phyloP scores from a whole-genome alignment of 148 eudicot genomes.

The Vaccinium darrowii region DNA sequence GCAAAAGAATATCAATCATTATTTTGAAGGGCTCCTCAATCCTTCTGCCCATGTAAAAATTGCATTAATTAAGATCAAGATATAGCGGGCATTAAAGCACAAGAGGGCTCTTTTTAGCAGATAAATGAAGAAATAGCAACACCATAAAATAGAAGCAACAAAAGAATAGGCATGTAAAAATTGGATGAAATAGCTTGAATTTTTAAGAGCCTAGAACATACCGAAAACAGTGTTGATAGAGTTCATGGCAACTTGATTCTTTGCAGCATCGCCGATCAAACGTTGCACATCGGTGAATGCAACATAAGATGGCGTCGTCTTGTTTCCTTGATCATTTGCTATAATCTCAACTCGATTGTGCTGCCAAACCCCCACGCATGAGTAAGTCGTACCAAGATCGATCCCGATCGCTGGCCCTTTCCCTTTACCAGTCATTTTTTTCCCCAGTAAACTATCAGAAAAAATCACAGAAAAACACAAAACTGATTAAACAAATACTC shows the following conservation, averaged over 20 bases:
- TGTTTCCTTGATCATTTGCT: constrained; percentile 21
- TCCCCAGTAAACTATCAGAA: not conserved
- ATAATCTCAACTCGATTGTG: constrained; percentile 19
- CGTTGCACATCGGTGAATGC: constrained; percentile 22
- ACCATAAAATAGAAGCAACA: not conserved
- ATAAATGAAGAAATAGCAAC: not conserved
- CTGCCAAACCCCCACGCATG: constrained; percentile 22
- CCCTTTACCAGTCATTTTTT: constrained; percentile 16
- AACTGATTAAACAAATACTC: not conserved
- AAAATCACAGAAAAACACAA: not conserved
- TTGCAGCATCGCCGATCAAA: constrained; percentile 14
- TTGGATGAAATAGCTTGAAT: not conserved
- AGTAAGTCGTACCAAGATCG: constrained; percentile 21
- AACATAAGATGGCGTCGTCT: constrained; percentile 19
- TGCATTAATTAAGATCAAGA: not conserved
- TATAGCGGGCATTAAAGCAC: not conserved
- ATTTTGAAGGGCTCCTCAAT: too few relatives aligned
- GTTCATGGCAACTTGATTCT: constrained; percentile 20
- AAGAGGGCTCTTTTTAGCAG: not conserved
- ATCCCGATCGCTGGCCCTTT: constrained; percentile 9
- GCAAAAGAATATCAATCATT: too few relatives aligned
- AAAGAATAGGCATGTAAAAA: not conserved
- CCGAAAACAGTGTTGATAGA: constrained; percentile 17
- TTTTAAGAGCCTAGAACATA: not conserved
- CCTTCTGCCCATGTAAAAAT: too few relatives aligned